Evolutionary conservation across 805 yeast genomes (phyloP).

Genomic region (Barnettozyma sucrosica): DNA sequence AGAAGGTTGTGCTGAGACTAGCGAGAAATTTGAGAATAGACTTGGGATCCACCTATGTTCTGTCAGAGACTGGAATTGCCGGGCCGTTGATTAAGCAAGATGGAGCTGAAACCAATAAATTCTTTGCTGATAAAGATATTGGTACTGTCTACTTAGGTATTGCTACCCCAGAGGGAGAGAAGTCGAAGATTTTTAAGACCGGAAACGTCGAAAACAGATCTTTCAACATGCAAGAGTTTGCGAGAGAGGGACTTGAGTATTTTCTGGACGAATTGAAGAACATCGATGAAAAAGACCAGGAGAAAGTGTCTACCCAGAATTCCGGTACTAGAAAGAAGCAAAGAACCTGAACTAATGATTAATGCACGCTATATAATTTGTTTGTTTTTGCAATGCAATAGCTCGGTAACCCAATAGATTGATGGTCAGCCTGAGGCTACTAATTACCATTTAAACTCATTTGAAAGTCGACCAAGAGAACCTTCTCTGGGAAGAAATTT

Average conservation of each 20-base stretch:
- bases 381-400: not conserved
- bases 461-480: not conserved
- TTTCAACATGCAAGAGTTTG: constrained; percentile 71
- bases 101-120: constrained; percentile 16
- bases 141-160: constrained; percentile 74
- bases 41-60: constrained; percentile 74
- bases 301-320: not conserved
- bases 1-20: constrained; percentile 63
- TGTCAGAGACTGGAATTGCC: constrained; percentile 86
- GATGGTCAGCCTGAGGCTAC: not conserved
- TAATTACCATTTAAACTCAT: not conserved
- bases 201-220: constrained; percentile 44
- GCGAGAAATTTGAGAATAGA: constrained; percentile 78
- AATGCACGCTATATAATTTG: not conserved
- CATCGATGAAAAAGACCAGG: constrained; percentile 8
- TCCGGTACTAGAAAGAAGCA: constrained; percentile 7
- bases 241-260: constrained; percentile 57
- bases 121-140: constrained; percentile 33
- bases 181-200: constrained; percentile 41
- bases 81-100: constrained; percentile 54
- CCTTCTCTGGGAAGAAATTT: not conserved
- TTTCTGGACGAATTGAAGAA: constrained; percentile 43
- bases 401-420: not conserved
- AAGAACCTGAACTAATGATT: constrained; percentile 1
- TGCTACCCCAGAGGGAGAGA: constrained; percentile 57